A percentile compares a stretch with the other conserved stretches of the same genome.
Evolutionary conservation across 2,329 filamentous ascomycete genomes (phyloP).

Genomic region (Trichoderma brevicompactum): DNA sequence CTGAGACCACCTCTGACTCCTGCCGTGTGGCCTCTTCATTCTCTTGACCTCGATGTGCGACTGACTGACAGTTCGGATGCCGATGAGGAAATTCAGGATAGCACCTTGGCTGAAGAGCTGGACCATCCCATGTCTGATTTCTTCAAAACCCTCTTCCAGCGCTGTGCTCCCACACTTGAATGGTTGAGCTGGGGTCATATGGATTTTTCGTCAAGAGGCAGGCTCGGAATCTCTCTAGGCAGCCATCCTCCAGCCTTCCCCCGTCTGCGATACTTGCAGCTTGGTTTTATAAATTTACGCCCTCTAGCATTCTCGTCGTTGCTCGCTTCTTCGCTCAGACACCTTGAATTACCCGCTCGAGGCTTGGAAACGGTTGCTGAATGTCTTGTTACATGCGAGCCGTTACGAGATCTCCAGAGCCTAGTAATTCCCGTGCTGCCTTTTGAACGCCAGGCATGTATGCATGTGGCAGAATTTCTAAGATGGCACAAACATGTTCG

Average conservation of each 20-base stretch:
- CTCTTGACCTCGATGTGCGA: background rate
- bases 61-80: background rate
- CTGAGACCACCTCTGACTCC: background rate
- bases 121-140: background rate
- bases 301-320: background rate
- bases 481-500: background rate
- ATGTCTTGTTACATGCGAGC: background rate
- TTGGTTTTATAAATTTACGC: background rate
- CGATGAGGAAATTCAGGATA: background rate
- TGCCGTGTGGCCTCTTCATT: background rate
- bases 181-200: background rate
- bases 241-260: background rate
- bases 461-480: background rate
- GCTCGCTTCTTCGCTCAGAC: background rate
- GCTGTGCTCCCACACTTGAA: background rate
- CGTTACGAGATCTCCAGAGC: constrained; percentile 27
- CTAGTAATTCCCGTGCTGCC: constrained; percentile 5
- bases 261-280: background rate
- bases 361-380: background rate
- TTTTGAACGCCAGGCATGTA: background rate
- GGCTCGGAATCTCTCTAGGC: background rate
- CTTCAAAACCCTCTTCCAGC: background rate
- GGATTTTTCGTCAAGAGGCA: background rate
- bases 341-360: background rate
- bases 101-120: background rate